Evolutionary conservation across 768 basidiomycete genomes (phyloP), one percentile per base, ranked within the genome.

Genomic region (Chalciporus sphaerocephalus): DNA sequence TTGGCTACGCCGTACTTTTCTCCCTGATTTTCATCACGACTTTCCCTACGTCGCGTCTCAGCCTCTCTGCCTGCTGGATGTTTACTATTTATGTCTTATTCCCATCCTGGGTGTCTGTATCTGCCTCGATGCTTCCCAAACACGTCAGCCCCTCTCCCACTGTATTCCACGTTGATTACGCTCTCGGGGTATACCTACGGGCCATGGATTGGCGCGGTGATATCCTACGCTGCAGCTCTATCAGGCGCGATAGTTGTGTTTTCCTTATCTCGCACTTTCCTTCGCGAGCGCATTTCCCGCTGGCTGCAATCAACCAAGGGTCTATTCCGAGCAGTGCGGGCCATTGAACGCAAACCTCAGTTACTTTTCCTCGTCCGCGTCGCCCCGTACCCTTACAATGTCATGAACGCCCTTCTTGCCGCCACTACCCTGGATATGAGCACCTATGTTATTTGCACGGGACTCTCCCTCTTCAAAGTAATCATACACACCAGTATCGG

Each of bases 351-450:
- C 65, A 81, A 85, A 41, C 92, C 92, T 1, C 83, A 83, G 58
- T 75, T 96, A 5, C 80, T 96, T 16, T 92, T 95, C 71, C 80
- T 95, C 49, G 89, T 96, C 55, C 86, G 93, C 40, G 75, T 93
- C 44, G 92, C 88, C n/a, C 90, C 90, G 4, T 91, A 92, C 61
- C 89, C 87, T 0, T 91, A 87, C 72, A 95, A 95, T 69, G 87
- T 95, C 58, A 90, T 95, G 83, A 96, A 95, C 71, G 89, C 87
- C 59, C 81, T 96, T 38, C 78, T 96, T 38, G 92, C 93, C 7
- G 88, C 90, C 2, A 82, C 87, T 24, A 81, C 85, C 6, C 80
- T 94, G 54, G 84, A 83, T 5, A 73, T 93, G 52, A 74, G 74
- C 52, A 90, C 87, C 20, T 92, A 92, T 71, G 79, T 81, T 32